Base-by-base conservation (phyloP, 2,329 filamentous ascomycete species). In the Fusarium odoratissimum region DNA sequence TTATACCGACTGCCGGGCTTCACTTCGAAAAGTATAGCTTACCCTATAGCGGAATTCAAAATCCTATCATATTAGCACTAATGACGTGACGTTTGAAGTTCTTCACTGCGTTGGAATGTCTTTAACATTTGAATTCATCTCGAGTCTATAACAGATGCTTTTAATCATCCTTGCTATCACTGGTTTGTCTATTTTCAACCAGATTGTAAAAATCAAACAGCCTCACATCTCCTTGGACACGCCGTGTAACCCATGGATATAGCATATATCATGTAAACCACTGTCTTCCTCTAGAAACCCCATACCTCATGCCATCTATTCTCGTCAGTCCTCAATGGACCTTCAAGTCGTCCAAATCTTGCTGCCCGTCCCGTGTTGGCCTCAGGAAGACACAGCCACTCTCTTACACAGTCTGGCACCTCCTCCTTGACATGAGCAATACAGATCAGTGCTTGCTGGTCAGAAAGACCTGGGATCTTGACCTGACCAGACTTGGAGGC, bases 361-460 rank as follows among this genome's bases (percentile, higher is more conserved):
- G 92, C 90, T 21, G 87, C 82, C 38, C 79, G 76, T 3, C 88
- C 88, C 3, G 89, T 89, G 59, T 91, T 92, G 7, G 91, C 87
- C 81, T 95, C 92, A 2, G 95, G 95, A 35, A 98, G 84, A 79
- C 93, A 95, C 56, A 98, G 86, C 92, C 93, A 98, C 79, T 97
- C 91, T 51, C 94, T 85, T 30, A 98, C 89, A 73, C 91, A 92
- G 55, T 92, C 91, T 0, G 96, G 96, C 14, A 98, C 93, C 81
- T 99, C 96, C 76, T 97, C 95, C 70, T 91, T 91, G 68, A 95
- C 87, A 83, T 99, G 96, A 69, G 94, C 96, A 67, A 98, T 95
- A 72, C 95, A 94, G n/a, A 98, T 88, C 60, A 99, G 83, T 1
- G 95, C 95, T 82, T 98, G 95, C 28, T 89, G 81, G 1, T 90